A percentile compares a stretch with the other conserved stretches of the same genome.
Conservation (phyloP, 768 basidiomycete species). For the Termitomyces sp. region DNA sequence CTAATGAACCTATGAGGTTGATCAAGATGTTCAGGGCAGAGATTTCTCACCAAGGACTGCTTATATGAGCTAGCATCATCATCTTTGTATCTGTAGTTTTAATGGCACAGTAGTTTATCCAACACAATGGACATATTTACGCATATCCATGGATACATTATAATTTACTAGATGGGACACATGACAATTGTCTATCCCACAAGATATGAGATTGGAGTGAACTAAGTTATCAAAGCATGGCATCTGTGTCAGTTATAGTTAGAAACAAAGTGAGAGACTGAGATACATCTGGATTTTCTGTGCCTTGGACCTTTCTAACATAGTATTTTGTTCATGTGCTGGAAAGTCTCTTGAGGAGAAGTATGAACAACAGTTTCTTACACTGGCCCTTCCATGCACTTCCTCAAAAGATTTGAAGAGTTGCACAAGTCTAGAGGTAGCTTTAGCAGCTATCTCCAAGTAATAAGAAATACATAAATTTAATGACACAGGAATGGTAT, state of each 20-base stretch:
- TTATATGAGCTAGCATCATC: constrained; percentile 37
- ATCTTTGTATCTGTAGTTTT: background rate
- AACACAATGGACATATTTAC: constrained; percentile 97
- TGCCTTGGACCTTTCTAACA: constrained; percentile 77
- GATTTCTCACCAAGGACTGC: constrained; percentile 61
- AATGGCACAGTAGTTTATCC: constrained; percentile 89
- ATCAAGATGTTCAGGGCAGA: constrained; percentile 44
- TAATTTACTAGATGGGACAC: constrained; percentile 94
- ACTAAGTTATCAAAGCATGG: constrained; percentile 55
- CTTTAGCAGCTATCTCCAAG: too few species aligned
- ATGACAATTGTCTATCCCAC: constrained; percentile 92
- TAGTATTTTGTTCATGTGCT: constrained; percentile 61
- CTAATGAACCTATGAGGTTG: constrained; percentile 30
- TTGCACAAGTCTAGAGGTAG: constrained; percentile 73
- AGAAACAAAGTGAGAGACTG: background rate
- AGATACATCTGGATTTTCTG: constrained; percentile 81
- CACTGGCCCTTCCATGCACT: constrained; percentile 21
- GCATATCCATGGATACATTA: constrained; percentile 92
- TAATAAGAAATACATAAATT: too few species aligned
- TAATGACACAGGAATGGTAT: too few species aligned
- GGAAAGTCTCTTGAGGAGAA: constrained; percentile 88
- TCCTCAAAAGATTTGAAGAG: constrained; percentile 80
- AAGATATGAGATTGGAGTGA: constrained; percentile 94
- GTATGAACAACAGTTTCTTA: constrained; percentile 46
- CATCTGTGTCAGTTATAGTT: background rate